Conservation (phyloP, 176 grass and related monocot species). For the Rhynchospora breviuscula region DNA sequence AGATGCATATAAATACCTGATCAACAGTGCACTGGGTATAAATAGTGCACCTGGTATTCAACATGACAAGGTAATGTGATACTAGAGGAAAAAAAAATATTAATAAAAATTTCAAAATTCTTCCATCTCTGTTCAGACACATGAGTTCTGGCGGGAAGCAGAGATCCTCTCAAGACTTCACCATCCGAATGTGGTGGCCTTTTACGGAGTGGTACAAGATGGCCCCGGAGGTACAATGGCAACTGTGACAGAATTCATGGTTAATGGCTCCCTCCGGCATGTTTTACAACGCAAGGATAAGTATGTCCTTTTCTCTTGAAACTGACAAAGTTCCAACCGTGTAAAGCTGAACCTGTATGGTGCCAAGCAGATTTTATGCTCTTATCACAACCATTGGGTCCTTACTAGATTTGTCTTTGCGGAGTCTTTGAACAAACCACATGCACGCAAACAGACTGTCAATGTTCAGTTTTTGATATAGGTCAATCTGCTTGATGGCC, state of each 20-base stretch:
- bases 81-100: background rate
- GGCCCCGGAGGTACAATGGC: constrained; percentile 84
- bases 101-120: background rate
- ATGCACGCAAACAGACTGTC: background rate
- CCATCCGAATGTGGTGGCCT: constrained; percentile 94
- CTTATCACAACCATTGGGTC: background rate
- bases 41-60: background rate
- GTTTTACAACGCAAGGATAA: constrained; percentile 94
- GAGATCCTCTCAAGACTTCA: constrained; percentile 91
- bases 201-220: constrained; percentile 88
- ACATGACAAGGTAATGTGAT: background rate
- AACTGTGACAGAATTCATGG: constrained; percentile 94
- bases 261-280: constrained; percentile 95
- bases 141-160: constrained; percentile 98
- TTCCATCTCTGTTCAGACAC: constrained; percentile 41
- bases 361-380: background rate
- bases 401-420: background rate
- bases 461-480: background rate
- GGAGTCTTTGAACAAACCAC: background rate
- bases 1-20: constrained; percentile 2
- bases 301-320: constrained; percentile 39
- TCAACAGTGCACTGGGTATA: background rate
- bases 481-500: background rate
- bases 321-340: constrained; percentile 8
- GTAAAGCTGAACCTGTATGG: background rate